phyloP scores from a whole-genome alignment of 495 filamentous ascomycete species.

The Hypoxylon crocopeplum region DNA sequence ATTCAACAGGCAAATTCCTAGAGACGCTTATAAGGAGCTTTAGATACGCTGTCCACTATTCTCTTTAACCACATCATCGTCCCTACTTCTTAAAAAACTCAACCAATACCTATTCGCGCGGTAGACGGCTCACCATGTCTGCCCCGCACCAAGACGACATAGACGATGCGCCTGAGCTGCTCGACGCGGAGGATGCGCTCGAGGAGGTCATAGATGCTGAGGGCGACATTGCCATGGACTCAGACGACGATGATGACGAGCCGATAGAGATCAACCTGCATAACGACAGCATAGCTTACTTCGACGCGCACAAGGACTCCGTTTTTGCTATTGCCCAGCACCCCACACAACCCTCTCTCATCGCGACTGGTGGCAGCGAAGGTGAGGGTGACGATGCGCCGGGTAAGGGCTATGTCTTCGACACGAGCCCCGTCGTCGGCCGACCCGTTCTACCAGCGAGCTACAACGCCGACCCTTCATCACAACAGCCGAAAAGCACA shows the following conservation, averaged over 20 bases:
- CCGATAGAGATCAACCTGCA: slow-evolving; percentile 77
- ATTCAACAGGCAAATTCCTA: background rate
- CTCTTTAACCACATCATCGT: background rate
- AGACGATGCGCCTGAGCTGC: slow-evolving; percentile 61
- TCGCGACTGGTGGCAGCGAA: slow-evolving; percentile 86
- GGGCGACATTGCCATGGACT: slow-evolving; percentile 77
- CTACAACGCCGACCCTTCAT: slow-evolving; percentile 71
- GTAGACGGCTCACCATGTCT: slow-evolving; percentile 34
- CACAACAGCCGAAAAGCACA: slow-evolving; percentile 53
- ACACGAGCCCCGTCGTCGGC: slow-evolving; percentile 70
- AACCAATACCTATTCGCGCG: background rate
- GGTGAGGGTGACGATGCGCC: slow-evolving; percentile 72
- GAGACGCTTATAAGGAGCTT: no score
- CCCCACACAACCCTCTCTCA: slow-evolving; percentile 74
- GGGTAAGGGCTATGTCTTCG: slow-evolving; percentile 74
- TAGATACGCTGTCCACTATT: background rate
- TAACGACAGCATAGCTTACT: slow-evolving; percentile 92
- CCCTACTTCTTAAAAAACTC: background rate
- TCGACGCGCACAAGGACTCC: slow-evolving; percentile 84
- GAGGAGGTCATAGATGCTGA: slow-evolving; percentile 69
- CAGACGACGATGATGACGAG: slow-evolving; percentile 65
- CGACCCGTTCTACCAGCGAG: slow-evolving; percentile 73
- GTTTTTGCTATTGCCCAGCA: slow-evolving; percentile 95
- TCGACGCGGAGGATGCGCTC: slow-evolving; percentile 74
- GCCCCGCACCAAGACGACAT: slow-evolving; percentile 55